Base-by-base conservation (phyloP, 2,329 filamentous ascomycete species). In the Verruconis gallopava region DNA sequence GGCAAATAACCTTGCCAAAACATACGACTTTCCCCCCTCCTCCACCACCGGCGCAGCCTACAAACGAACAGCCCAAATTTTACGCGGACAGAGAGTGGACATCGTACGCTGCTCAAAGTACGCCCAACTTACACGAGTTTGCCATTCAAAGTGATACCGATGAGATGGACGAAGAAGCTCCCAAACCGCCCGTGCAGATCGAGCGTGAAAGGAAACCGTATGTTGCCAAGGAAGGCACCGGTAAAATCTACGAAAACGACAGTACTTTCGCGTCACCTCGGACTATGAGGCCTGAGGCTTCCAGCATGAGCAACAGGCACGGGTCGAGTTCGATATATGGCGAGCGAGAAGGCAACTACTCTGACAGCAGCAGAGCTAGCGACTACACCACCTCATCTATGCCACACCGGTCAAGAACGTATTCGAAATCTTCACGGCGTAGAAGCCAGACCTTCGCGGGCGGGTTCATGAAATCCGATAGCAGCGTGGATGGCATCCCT, bases 171-270 rank as follows among this genome's bases (percentile, higher is more conserved):
- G 42, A 44, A 5, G 20, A 34, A 15, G 25, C 22, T 19, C 20
- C 13, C n/a, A 44, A 36, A 25, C 37, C 42, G n/a, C 21, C 64
- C 1, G 62, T 68, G 1, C 72, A 73, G 1, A 71, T 81, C 37
- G 78, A 82, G 52, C 71, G 78, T 4, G 73, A 81, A 50, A 65
- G 78, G 28, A 74, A 81, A 46, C 78, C 78, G 0, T 82, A 81
- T 51, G 63, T 60, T 19, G 71, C 70, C 1, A 69, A 71, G 18
- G 73, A 75, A 13, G 75, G 75, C 6, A 64, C 60, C 19, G 77
- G 75, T 5, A 80, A 77, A 53, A 55, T 64, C 3, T 72, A 77
- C 45, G 64, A 68, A 19, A 65, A 66, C 9, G 48, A 51, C 32
- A 32, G 41, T 9, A 50, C 48, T 25, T 14, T 36, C 30, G 9